Conservation (phyloP, 2,329 filamentous ascomycete genomes). For the Ramichloridium luteum region DNA sequence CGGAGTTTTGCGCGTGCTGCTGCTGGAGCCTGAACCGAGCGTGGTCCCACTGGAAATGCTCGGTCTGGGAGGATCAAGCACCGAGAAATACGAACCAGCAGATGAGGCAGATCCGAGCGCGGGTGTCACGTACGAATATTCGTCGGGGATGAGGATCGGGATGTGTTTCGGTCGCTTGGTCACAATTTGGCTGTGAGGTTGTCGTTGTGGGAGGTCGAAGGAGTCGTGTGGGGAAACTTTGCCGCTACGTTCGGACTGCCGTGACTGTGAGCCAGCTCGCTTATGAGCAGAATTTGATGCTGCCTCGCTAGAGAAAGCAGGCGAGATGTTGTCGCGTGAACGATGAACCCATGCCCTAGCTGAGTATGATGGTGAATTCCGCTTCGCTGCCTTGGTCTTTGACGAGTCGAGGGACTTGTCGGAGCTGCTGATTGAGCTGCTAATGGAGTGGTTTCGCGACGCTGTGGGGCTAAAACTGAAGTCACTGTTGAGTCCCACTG, state of each 20-base stretch:
- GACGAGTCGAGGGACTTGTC: slow-evolving; percentile 5
- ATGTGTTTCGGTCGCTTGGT: slow-evolving; percentile 31
- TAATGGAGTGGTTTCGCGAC: slow-evolving; percentile 8
- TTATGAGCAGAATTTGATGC: slow-evolving; percentile 4
- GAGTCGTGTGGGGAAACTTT: slow-evolving; percentile 13
- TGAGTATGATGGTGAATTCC: slow-evolving; percentile 8
- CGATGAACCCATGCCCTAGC: slow-evolving; percentile 12
- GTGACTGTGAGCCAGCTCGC: slow-evolving; percentile 5
- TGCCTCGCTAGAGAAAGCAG: not conserved
- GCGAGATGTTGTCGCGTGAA: not conserved
- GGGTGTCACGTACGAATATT: slow-evolving; percentile 17
- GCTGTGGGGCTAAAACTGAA: slow-evolving; percentile 4
- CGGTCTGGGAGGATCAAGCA: not conserved
- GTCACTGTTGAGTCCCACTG: slow-evolving; percentile 8
- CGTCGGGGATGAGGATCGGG: slow-evolving; percentile 32
- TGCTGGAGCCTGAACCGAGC: not conserved
- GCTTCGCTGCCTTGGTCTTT: slow-evolving; percentile 10
- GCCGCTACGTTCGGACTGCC: slow-evolving; percentile 7
- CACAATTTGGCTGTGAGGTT: slow-evolving; percentile 6
- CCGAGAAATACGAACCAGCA: not conserved
- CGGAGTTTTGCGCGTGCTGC: slow-evolving; percentile 7
- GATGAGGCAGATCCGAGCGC: slow-evolving; percentile 1
- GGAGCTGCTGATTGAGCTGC: slow-evolving; percentile 6
- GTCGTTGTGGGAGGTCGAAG: slow-evolving; percentile 9
- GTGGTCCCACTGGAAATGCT: slow-evolving; percentile 4